Evolutionary conservation across 2,329 filamentous ascomycete genomes (phyloP), one percentile per base, ranked within the genome.

Genomic region (Xylaria sp.): DNA sequence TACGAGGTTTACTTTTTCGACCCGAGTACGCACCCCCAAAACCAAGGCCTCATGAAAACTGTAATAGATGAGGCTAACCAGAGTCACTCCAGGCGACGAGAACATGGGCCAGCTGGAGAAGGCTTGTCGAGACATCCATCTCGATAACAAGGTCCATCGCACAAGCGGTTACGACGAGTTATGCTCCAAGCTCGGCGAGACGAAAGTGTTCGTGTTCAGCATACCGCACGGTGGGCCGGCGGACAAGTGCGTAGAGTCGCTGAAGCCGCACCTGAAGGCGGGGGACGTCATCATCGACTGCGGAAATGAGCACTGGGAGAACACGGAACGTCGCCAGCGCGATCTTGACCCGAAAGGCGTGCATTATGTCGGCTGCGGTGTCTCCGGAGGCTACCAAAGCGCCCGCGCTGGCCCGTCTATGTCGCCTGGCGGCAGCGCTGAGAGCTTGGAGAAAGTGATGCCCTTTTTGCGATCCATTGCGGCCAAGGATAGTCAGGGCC

Each of bases 251-350:
- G 72, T 83, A 10, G 77, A 81, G 32, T 70, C 72, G 48, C 70
- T 79, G 8, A 68, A 64, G 78, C 81, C 62, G 65, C 89, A 86
- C 68, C 79, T 93, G 3, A 82, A 84, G 20, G 81, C 81, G 52
- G 87, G 86, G 15, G 90, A 93, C 75, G 87, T 92, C 60, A 87
- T 93, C 63, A 83, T 93, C 36, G 90, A 92, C 74, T 88, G 87
- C 10, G 88, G 87, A 0, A 93, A 92, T 73, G 90, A 93, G 77
- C 83, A 90, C 75, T 92, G 88, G 78, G 79, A 83, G 41, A 87
- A 86, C 55, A 92, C 90, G 0, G 87, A 93, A 75, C 77, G 87
- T 12, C 81, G 89, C 45, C 90, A 92, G 73, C 81, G 81, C 34
- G 85, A 87, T 63, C 84, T 88, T 48, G 81, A 83, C 2, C 79